These are phyloP conservation scores for Monilinia aucupariae DNA, from an alignment of 2,329 filamentous ascomycete species.

Conservation along the genomic window DNA sequence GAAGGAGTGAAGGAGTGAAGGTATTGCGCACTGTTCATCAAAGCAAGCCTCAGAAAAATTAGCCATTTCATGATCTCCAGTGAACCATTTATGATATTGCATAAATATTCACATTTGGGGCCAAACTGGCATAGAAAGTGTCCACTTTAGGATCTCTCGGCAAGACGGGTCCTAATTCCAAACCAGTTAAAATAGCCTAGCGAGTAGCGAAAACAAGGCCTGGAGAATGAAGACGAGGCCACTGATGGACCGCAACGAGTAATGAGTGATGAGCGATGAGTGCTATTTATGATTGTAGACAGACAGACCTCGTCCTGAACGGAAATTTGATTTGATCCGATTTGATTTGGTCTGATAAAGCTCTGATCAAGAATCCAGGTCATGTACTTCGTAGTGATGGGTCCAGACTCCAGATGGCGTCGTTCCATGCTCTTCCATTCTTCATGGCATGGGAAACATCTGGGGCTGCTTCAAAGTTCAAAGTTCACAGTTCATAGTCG, in stretches of 20 bases:
- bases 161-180: not conserved
- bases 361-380: constrained; percentile 2
- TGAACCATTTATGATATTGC: not conserved
- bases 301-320: not conserved
- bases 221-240: not conserved
- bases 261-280: not conserved
- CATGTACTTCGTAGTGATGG: constrained; percentile 9
- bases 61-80: not conserved
- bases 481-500: too few species aligned
- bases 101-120: not conserved
- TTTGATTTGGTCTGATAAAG: not conserved
- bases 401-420: constrained; percentile 15
- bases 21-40: not conserved
- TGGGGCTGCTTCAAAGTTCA: constrained; percentile 3
- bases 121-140: not conserved
- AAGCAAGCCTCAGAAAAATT: constrained; percentile 1
- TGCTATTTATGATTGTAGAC: too few species aligned
- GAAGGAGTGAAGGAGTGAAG: not conserved
- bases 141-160: not conserved
- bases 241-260: too few species aligned
- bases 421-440: constrained; percentile 10
- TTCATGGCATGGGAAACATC: constrained; percentile 2
- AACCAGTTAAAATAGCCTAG: not conserved
- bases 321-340: not conserved
- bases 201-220: not conserved